Evolutionary conservation across 1,139 yeast genomes (phyloP).

Genomic region (Sugiyamaella novakii): DNA sequence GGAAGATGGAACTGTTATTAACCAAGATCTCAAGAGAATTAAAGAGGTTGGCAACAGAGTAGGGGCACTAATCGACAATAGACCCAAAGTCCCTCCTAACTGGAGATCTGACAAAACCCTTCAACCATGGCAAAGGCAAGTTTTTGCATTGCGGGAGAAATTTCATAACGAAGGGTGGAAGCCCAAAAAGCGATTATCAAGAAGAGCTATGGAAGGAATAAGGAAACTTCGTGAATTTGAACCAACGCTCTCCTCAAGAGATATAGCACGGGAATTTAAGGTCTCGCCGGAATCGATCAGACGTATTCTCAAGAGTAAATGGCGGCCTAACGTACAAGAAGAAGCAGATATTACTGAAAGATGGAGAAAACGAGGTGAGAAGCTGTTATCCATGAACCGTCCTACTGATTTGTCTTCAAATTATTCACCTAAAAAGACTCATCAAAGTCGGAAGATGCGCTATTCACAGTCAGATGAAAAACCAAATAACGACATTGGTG

Average conservation of each 20-base stretch:
- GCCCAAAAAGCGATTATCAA: constrained; percentile 66
- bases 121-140: constrained; percentile 71
- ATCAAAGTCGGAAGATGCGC: constrained; percentile 15
- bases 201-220: constrained; percentile 71
- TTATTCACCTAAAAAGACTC: constrained; percentile 6
- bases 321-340: constrained; percentile 69
- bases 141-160: constrained; percentile 60
- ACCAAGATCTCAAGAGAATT: constrained; percentile 9
- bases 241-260: constrained; percentile 63
- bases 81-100: constrained; percentile 43
- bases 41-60: constrained; percentile 19
- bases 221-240: constrained; percentile 53
- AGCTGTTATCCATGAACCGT: constrained; percentile 28
- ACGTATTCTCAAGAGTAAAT: constrained; percentile 72
- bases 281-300: constrained; percentile 84
- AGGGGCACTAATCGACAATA: constrained; percentile 23
- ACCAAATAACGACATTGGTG: constrained; percentile 9
- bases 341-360: constrained; percentile 48
- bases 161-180: constrained; percentile 63
- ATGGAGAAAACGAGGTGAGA: constrained; percentile 52
- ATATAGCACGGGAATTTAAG: constrained; percentile 64
- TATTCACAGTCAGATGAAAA: background rate
- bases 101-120: constrained; percentile 48
- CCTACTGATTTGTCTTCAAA: background rate
- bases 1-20: constrained; percentile 18